phyloP scores from a whole-genome alignment of 768 basidiomycete genomes.

The Boletus rubroflammeus region DNA sequence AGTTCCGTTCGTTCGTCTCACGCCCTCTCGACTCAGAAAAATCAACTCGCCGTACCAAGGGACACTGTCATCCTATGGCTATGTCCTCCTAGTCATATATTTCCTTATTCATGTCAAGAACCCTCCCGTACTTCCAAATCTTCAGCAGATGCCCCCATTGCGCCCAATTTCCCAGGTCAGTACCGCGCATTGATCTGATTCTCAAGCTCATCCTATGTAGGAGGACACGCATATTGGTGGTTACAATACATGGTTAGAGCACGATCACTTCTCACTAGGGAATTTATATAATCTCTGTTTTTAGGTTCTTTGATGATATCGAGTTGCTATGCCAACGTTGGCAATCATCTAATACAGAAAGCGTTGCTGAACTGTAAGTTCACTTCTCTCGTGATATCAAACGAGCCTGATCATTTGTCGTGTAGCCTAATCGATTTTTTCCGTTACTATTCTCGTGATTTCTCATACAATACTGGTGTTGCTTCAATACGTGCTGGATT shows the following conservation, averaged over 20 bases:
- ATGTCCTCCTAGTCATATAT: conserved; percentile 96
- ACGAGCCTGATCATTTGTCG: conserved; percentile 7
- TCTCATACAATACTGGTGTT: conserved; percentile 86
- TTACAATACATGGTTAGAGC: conserved; percentile 71
- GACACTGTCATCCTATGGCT: conserved; percentile 95
- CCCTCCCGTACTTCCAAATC: conserved; percentile 92
- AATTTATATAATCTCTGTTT: conserved; percentile 7
- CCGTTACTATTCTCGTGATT: conserved; percentile 93
- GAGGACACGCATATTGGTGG: conserved; percentile 79
- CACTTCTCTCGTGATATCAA: not conserved
- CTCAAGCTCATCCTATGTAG: conserved; percentile 34
- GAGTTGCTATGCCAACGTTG: conserved; percentile 88
- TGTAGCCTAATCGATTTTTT: conserved; percentile 93
- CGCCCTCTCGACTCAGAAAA: conserved; percentile 53
- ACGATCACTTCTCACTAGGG: conserved; percentile 1
- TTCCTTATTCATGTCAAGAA: conserved; percentile 98
- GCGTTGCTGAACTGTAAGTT: conserved; percentile 86
- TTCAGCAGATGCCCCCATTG: conserved; percentile 91
- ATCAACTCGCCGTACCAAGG: conserved; percentile 99
- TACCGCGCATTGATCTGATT: conserved; percentile 6
- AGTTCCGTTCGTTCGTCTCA: not conserved
- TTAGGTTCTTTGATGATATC: conserved; percentile 96
- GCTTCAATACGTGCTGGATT: conserved; percentile 87
- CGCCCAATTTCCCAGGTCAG: conserved; percentile 77
- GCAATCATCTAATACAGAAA: conserved; percentile 91